Evolutionary conservation across 2,329 filamentous ascomycete species (phyloP).

Genomic region (Didymella segeticola): DNA sequence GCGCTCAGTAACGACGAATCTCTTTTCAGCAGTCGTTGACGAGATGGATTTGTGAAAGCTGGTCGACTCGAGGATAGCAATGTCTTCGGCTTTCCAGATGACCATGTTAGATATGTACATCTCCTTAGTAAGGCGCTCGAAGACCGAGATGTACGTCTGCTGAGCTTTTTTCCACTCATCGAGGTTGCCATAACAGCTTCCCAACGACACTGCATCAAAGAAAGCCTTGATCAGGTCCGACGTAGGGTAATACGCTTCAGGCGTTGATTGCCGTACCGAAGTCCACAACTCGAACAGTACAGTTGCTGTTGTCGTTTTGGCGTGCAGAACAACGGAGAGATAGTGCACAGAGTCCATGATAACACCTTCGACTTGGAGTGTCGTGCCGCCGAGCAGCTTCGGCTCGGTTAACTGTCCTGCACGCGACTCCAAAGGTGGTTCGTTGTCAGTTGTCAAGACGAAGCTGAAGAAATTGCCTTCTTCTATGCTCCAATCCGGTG

Average conservation of each 20-base stretch:
- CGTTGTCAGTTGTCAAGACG: conserved; percentile 1
- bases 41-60: conserved; percentile 1
- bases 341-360: not conserved
- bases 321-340: not conserved
- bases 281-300: conserved; percentile 2
- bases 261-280: not conserved
- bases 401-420: not conserved
- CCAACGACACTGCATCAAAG: not conserved
- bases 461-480: not conserved
- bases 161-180: not conserved
- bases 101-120: not conserved
- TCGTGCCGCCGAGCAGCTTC: not conserved
- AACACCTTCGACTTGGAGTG: not conserved
- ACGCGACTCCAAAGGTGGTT: conserved; percentile 1
- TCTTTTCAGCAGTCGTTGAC: conserved; percentile 7
- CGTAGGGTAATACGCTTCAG: not conserved
- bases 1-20: conserved; percentile 8
- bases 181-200: not conserved
- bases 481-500: conserved; percentile 13
- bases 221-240: not conserved
- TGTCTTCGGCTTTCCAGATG: not conserved
- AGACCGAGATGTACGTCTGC: not conserved
- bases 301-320: not conserved
- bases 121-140: not conserved
- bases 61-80: not conserved